Evolutionary conservation across 83 land plant genomes (phyloP).

Genomic region (Thuja plicata): DNA sequence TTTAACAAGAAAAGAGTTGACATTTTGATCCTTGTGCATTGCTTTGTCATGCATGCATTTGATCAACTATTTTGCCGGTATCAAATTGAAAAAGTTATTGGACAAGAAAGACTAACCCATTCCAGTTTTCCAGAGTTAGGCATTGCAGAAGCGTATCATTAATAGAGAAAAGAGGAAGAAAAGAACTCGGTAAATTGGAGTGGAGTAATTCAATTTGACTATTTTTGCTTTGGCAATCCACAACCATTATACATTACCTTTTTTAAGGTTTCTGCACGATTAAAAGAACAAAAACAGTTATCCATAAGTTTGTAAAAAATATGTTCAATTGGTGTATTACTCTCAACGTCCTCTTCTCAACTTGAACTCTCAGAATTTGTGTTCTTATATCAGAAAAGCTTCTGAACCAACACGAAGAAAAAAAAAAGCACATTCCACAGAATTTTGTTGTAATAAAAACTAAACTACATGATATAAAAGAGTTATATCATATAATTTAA

Average conservation of each 20-base stretch:
- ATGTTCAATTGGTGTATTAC: background rate
- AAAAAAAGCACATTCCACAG: background rate
- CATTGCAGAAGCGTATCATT: too few relatives aligned
- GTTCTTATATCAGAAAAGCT: background rate
- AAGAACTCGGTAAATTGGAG: background rate
- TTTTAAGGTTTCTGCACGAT: too few relatives aligned
- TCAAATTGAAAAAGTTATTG: too few relatives aligned
- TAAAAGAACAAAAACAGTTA: background rate
- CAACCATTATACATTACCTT: background rate
- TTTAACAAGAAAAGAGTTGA: too few relatives aligned
- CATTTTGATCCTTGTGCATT: too few relatives aligned
- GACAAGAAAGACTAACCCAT: too few relatives aligned
- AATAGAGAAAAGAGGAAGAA: too few relatives aligned
- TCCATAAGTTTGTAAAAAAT: background rate
- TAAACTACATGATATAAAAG: background rate
- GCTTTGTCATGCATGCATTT: too few relatives aligned
- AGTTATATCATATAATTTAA: too few relatives aligned
- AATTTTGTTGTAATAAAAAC: background rate
- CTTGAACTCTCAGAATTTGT: background rate
- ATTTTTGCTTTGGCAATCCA: background rate
- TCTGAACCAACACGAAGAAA: background rate
- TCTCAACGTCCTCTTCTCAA: background rate
- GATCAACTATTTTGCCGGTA: too few relatives aligned
- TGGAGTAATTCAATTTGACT: background rate
- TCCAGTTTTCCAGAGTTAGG: too few relatives aligned